These are phyloP conservation scores for Ustilago crameri DNA, from an alignment of 1,284 basidiomycete species.

Conservation along the genomic window DNA sequence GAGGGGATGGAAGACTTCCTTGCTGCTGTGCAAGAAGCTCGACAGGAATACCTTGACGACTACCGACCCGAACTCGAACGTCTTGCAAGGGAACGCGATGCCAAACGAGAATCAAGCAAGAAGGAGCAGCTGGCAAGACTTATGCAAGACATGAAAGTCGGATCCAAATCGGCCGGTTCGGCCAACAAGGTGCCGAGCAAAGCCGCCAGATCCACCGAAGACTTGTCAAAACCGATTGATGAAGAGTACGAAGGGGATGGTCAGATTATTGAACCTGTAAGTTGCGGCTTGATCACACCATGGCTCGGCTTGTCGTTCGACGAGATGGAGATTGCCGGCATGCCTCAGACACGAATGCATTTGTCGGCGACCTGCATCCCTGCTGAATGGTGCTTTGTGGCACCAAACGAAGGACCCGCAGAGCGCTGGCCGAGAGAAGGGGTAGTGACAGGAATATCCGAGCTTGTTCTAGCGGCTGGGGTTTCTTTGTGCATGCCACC, in stretches of 20 bases:
- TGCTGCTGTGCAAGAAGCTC: conserved; percentile 85
- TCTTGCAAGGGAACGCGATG: conserved; percentile 73
- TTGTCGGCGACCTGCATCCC: not conserved
- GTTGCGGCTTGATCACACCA: conserved; percentile 3
- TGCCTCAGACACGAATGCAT: not conserved
- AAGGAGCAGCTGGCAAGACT: conserved; percentile 80
- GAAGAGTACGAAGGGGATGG: conserved; percentile 66
- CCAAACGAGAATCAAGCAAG: conserved; percentile 75
- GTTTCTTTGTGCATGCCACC: not conserved
- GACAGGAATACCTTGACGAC: conserved; percentile 86
- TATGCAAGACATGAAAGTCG: conserved; percentile 82
- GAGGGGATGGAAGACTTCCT: conserved; percentile 91
- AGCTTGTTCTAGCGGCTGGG: conserved; percentile 4
- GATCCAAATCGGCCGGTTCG: conserved; percentile 18
- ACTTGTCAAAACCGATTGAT: conserved; percentile 43
- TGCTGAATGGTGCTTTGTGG: not conserved
- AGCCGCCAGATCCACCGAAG: conserved; percentile 25
- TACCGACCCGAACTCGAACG: conserved; percentile 90
- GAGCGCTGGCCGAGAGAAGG: not conserved
- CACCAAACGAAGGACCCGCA: not conserved
- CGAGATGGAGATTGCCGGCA: not conserved
- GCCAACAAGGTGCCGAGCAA: conserved; percentile 7
- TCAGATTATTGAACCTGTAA: conserved; percentile 65
- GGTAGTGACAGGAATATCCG: conserved; percentile 18
- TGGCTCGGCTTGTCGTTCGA: not conserved